These are phyloP conservation scores for Saussurea involucrata DNA, from an alignment of 129 eudicot species.

Conservation along the genomic window DNA sequence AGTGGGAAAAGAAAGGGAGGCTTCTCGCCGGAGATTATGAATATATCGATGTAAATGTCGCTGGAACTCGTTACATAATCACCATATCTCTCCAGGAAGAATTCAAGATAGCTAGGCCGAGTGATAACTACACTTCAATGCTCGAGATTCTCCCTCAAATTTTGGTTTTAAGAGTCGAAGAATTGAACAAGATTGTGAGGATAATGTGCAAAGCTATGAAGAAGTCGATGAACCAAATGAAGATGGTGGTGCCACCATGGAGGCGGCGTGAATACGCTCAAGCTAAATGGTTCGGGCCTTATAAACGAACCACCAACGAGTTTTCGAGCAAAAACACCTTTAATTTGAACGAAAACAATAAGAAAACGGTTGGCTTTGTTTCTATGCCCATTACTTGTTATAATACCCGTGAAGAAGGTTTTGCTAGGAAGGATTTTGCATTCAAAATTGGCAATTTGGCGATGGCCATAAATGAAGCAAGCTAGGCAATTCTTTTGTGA, in stretches of 20 bases:
- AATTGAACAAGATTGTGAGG: slow-evolving; percentile 28
- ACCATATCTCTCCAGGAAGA: slow-evolving; percentile 47
- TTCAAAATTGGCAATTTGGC: slow-evolving; percentile 62
- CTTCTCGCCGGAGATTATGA: slow-evolving; percentile 60
- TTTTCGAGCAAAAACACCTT: neutral
- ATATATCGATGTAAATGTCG: slow-evolving; percentile 56
- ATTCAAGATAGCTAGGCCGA: slow-evolving; percentile 60
- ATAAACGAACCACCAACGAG: slow-evolving; percentile 36
- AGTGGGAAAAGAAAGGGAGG: slow-evolving; percentile 71
- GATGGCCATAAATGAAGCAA: slow-evolving; percentile 33
- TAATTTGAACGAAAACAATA: neutral
- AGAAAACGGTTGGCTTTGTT: slow-evolving; percentile 44
- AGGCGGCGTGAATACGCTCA: slow-evolving; percentile 33
- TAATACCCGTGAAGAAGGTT: neutral
- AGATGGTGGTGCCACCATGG: slow-evolving; percentile 42
- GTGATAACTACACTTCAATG: slow-evolving; percentile 19
- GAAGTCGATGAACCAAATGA: slow-evolving; percentile 35
- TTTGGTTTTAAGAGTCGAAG: slow-evolving; percentile 16
- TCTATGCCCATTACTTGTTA: neutral
- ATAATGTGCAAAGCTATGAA: slow-evolving; percentile 34
- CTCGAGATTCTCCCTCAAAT: slow-evolving; percentile 32
- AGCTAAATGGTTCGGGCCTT: slow-evolving; percentile 44
- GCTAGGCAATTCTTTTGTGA: neutral
- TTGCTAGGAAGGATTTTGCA: slow-evolving; percentile 27
- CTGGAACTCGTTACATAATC: slow-evolving; percentile 49